Conservation (phyloP, 179 eudicot genomes). For the Beta macrorhiza region DNA sequence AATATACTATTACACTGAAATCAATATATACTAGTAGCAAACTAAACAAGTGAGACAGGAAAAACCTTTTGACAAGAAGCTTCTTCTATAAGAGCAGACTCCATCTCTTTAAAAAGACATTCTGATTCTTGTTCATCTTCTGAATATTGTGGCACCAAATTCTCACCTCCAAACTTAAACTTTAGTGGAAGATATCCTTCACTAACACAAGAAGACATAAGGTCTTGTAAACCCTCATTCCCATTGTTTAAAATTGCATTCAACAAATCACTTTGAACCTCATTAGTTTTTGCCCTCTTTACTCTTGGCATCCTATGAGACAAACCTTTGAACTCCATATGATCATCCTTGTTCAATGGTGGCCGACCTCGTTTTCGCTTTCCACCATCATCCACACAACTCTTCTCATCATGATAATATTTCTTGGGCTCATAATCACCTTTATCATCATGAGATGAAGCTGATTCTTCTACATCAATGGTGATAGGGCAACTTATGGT, state of each 20-base stretch:
- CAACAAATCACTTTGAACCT: slow-evolving; percentile 27
- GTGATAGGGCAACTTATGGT: neutral
- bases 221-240: neutral
- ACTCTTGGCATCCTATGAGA: slow-evolving; percentile 9
- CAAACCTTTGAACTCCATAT: neutral
- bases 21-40: too few relatives aligned
- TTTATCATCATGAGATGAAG: neutral
- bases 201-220: neutral
- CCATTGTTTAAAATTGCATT: slow-evolving; percentile 33
- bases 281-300: slow-evolving; percentile 14
- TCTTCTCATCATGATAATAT: neutral
- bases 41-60: neutral
- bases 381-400: neutral
- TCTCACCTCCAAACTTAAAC: slow-evolving; percentile 35
- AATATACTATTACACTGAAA: too few relatives aligned
- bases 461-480: neutral
- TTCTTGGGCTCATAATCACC: slow-evolving; percentile 2
- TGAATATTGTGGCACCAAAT: slow-evolving; percentile 19
- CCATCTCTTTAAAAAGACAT: slow-evolving; percentile 37
- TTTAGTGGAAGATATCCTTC: slow-evolving; percentile 28
- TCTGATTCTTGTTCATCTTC: slow-evolving; percentile 30
- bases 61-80: neutral
- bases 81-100: slow-evolving; percentile 20
- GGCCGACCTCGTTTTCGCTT: slow-evolving; percentile 20
- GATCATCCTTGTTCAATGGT: neutral